phyloP scores from a whole-genome alignment of 2,329 filamentous ascomycete genomes.

The Periconia sp. region DNA sequence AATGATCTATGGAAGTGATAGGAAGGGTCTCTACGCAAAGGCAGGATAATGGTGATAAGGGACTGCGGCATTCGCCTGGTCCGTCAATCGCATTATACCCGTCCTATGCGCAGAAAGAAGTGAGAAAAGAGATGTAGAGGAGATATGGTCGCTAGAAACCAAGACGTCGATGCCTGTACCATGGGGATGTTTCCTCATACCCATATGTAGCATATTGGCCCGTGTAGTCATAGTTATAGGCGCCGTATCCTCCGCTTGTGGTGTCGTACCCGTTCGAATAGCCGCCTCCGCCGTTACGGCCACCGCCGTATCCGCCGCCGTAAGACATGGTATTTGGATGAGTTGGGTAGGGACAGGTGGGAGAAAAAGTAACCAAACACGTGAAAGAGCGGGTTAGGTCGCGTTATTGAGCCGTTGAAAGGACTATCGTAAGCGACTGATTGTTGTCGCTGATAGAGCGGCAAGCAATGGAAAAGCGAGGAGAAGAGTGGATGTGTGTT shows the following conservation, averaged over 20 bases:
- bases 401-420: too few relatives aligned
- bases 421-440: slow-evolving; percentile 21
- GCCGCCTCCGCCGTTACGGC: slow-evolving; percentile 38
- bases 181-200: slow-evolving; percentile 44
- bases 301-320: slow-evolving; percentile 50
- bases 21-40: slow-evolving; percentile 30
- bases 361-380: slow-evolving; percentile 26
- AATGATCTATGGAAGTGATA: slow-evolving; percentile 9
- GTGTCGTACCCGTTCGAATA: slow-evolving; percentile 58
- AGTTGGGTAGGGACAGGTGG: slow-evolving; percentile 36
- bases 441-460: slow-evolving; percentile 21
- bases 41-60: slow-evolving; percentile 18
- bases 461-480: slow-evolving; percentile 19
- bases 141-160: slow-evolving; percentile 30
- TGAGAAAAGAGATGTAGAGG: slow-evolving; percentile 31
- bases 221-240: slow-evolving; percentile 52
- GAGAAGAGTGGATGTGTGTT: slow-evolving; percentile 16
- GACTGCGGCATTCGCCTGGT: background rate
- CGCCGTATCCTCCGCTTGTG: slow-evolving; percentile 47
- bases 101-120: slow-evolving; percentile 32
- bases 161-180: slow-evolving; percentile 44
- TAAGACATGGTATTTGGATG: slow-evolving; percentile 65
- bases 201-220: slow-evolving; percentile 49
- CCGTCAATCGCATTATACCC: slow-evolving; percentile 18
- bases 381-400: slow-evolving; percentile 20